A percentile compares a stretch with the other conserved stretches of the same genome.
These are phyloP conservation scores for Geotrichum australiense DNA, from an alignment of 1,139 yeast species.

Conservation along the genomic window DNA sequence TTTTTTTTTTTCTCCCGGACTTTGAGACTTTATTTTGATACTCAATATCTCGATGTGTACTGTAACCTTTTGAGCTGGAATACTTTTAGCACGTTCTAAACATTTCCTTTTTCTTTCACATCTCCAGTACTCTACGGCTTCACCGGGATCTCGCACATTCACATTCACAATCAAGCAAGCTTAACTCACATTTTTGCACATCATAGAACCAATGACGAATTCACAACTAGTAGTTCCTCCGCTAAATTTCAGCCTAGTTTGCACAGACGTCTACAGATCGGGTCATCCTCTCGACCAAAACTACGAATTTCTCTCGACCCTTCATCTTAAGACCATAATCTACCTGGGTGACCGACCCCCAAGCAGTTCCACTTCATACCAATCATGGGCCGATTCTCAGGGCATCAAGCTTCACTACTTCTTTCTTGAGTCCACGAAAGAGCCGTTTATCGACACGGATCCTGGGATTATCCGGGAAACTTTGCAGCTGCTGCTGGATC, in stretches of 20 bases:
- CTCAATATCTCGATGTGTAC: no score
- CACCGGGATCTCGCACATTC: no score
- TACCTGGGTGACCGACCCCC: constrained; percentile 63
- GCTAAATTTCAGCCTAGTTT: constrained; percentile 80
- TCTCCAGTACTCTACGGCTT: no score
- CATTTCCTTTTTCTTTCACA: no score
- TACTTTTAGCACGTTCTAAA: no score
- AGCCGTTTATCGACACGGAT: constrained; percentile 58
- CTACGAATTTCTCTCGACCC: constrained; percentile 62
- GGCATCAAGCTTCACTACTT: constrained; percentile 57
- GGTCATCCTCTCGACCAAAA: constrained; percentile 91
- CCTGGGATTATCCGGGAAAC: constrained; percentile 55
- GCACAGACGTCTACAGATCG: constrained; percentile 77
- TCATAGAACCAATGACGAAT: no score
- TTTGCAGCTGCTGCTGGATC: constrained; percentile 55
- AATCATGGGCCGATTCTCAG: constrained; percentile 51
- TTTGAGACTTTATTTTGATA: no score
- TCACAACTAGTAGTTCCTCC: constrained; percentile 68
- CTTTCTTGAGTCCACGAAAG: constrained; percentile 64
- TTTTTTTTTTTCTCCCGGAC: no score
- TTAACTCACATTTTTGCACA: no score
- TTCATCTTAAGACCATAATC: constrained; percentile 70
- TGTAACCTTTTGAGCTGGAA: no score
- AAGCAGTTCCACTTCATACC: constrained; percentile 53
- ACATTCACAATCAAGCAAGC: neutral